Conservation (phyloP, 257 asterid genomes). For the Nicotiana benthamiana region DNA sequence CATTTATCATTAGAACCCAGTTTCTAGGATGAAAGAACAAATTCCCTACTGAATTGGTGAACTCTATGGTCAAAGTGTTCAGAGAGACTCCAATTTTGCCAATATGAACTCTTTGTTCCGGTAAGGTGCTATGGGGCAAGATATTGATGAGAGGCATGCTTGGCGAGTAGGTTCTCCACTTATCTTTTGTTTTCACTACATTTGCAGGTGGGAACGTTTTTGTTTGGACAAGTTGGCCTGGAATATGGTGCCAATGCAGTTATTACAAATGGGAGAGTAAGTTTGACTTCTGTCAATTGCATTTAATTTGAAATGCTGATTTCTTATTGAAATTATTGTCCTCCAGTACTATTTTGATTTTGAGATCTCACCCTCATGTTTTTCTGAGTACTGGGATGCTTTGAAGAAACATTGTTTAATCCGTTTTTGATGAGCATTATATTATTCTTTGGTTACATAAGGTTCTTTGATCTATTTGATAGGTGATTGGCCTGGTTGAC, state of each 20-base stretch:
- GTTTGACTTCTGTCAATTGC: conserved; percentile 23
- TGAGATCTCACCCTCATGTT: not conserved
- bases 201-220: conserved; percentile 75
- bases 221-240: conserved; percentile 58
- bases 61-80: not conserved
- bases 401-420: not conserved
- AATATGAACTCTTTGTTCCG: not conserved
- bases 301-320: not conserved
- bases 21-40: not conserved
- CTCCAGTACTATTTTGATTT: not conserved
- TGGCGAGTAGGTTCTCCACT: not conserved
- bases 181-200: conserved; percentile 18
- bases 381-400: not conserved
- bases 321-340: not conserved
- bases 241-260: conserved; percentile 70
- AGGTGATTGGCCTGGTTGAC: conserved; percentile 61
- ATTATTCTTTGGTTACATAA: not conserved
- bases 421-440: not conserved
- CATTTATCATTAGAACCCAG: not conserved
- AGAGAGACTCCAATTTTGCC: not conserved
- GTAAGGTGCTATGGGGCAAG: not conserved
- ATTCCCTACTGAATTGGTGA: not conserved
- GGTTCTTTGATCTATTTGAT: conserved; percentile 16
- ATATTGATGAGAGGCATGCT: not conserved
- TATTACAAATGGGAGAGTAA: conserved; percentile 97